Evolutionary conservation across 768 basidiomycete species (phyloP), one percentile per base, ranked within the genome.

Genomic region (Hebeloma cylindrosporum): DNA sequence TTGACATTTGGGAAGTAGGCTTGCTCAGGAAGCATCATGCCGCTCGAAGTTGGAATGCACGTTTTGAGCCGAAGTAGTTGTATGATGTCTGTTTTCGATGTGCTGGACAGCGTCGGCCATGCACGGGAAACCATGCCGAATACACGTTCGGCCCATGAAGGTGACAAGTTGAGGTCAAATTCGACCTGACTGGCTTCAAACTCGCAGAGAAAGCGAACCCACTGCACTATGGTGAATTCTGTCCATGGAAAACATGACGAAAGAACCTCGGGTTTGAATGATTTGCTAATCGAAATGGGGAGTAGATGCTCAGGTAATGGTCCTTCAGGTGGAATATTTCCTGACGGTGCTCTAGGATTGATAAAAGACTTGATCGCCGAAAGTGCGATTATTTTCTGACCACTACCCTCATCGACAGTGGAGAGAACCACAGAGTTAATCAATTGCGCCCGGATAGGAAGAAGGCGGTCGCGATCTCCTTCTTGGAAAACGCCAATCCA

Each of bases 1-100:
- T 89, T 82, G 31, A 85, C 91, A 48, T 80, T 91, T 8, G 85
- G 69, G 59, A 96, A 94, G 65, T 96, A 97, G 3, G 87, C 68
- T 45, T 91, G 79, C 6, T 68, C 66, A 0, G 94, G 90, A 28
- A 64, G 57, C 48, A 79, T 83, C 69, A 94, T 75, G 5, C 95
- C 95, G 11, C 65, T 68, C 16, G 78, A 80, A 7, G 85, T 89
- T 13, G 88, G 88, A 29, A 93, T 77, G 56, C 85, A 88, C 1
- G 80, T 50, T 16, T 79, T 67, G 3, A 64, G 59, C 39, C 67
- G 66, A 23, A 92, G 64, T 17, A 80, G 61, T 1, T 60, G 56
- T n/a, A 69, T 65, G 23, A 87, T 68, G 7, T 75, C 64, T 3
- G 63, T 59, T 58, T 80, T 82, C 20, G 71, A 64, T 13, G 64